A percentile compares a stretch with the other conserved stretches of the same genome.
Conservation (phyloP, 306 rosid genomes). For the Bauhinia variegata region DNA sequence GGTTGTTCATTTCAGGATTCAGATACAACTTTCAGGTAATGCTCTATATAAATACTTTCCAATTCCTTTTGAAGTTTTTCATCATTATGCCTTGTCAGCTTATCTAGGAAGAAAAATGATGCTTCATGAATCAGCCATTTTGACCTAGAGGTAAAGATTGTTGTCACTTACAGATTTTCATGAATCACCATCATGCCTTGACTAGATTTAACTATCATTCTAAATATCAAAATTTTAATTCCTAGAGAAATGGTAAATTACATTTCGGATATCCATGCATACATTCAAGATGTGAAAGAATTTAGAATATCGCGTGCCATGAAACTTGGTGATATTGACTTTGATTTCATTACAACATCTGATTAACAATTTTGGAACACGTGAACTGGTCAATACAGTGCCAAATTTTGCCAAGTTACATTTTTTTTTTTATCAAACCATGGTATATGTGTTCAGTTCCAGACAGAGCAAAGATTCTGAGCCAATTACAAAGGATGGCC, state of each 20-base stretch:
- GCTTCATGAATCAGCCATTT: conserved; percentile 4
- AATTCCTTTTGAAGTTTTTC: not conserved
- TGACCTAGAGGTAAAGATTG: conserved; percentile 2
- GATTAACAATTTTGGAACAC: not conserved
- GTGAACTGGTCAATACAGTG: conserved; percentile 1
- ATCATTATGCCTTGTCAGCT: conserved; percentile 1
- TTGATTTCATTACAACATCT: no score
- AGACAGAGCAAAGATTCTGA: conserved; percentile 48
- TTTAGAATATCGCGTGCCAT: not conserved
- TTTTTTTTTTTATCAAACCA: conserved; percentile 24
- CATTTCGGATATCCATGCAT: no score
- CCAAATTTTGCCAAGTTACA: conserved; percentile 23
- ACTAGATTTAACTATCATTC: no score
- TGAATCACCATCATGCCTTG: no score
- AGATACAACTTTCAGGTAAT: conserved; percentile 52
- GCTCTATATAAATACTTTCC: conserved; percentile 19
- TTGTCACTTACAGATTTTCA: no score
- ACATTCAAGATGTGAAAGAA: conserved; percentile 2
- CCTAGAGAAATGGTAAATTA: no score
- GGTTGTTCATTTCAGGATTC: conserved; percentile 51
- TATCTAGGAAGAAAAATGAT: conserved; percentile 15
- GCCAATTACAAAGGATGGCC: conserved; percentile 38
- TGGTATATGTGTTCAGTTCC: conserved; percentile 30
- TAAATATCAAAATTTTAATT: no score
- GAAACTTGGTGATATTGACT: no score